Conservation (phyloP, 1,139 yeast species). For the Yamadazyma jaroonii region DNA sequence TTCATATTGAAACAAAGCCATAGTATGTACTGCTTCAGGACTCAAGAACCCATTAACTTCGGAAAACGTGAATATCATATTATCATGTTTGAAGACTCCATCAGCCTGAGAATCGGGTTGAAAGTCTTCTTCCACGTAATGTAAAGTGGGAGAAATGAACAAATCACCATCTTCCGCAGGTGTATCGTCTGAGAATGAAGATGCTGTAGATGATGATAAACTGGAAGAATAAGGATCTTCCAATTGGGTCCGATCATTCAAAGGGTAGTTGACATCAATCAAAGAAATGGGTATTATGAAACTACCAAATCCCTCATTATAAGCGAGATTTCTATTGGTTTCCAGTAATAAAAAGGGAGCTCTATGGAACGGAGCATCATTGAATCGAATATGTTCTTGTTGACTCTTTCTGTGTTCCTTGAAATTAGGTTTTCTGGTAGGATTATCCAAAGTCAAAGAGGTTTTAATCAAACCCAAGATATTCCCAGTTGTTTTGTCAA, state of each 20-base stretch:
- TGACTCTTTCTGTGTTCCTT: slow-evolving; percentile 50
- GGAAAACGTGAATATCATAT: slow-evolving; percentile 52
- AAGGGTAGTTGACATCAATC: slow-evolving; percentile 65
- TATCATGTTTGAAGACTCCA: slow-evolving; percentile 51
- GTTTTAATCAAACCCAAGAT: slow-evolving; percentile 42
- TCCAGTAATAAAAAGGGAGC: slow-evolving; percentile 65
- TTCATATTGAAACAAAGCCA: slow-evolving; percentile 31
- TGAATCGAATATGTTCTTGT: slow-evolving; percentile 59
- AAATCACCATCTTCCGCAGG: slow-evolving; percentile 2
- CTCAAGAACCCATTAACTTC: slow-evolving; percentile 35
- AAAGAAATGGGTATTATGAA: slow-evolving; percentile 61
- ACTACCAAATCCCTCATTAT: slow-evolving; percentile 48
- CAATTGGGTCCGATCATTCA: slow-evolving; percentile 25
- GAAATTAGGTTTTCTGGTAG: slow-evolving; percentile 54
- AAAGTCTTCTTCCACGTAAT: slow-evolving; percentile 43
- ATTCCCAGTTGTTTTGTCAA: slow-evolving; percentile 22
- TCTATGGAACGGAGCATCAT: slow-evolving; percentile 85
- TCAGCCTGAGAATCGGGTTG: slow-evolving; percentile 42
- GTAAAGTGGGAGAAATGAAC: slow-evolving; percentile 26
- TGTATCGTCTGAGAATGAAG: background rate
- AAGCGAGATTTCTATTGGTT: slow-evolving; percentile 42
- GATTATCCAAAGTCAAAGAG: slow-evolving; percentile 56
- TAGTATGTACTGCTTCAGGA: slow-evolving; percentile 30
- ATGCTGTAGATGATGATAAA: slow-evolving; percentile 1
- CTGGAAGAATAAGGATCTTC: slow-evolving; percentile 2